Evolutionary conservation across 176 grass and related monocot genomes (phyloP).

Genomic region (Rhynchospora breviuscula): DNA sequence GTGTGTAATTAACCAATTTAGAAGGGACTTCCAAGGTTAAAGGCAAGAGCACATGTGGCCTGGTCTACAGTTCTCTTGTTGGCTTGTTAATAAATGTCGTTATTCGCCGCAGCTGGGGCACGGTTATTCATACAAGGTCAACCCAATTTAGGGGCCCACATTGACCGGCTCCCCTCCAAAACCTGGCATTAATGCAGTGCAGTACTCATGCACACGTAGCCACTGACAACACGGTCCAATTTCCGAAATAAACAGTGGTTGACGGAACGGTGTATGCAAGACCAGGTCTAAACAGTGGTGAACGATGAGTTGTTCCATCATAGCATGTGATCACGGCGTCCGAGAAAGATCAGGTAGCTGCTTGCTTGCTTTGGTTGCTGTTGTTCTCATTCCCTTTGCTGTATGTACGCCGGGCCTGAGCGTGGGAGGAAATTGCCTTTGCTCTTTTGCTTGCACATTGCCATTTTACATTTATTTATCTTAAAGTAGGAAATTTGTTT

Average conservation of each 20-base stretch:
- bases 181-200: not conserved
- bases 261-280: not conserved
- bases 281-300: not conserved
- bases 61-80: not conserved
- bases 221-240: not conserved
- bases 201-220: not conserved
- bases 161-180: not conserved
- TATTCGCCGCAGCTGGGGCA: slow-evolving; percentile 22
- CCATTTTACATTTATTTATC: not conserved
- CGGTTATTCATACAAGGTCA: not conserved
- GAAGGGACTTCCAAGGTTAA: not conserved
- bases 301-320: slow-evolving; percentile 23
- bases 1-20: not conserved
- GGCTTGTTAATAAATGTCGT: slow-evolving; percentile 12
- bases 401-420: not conserved
- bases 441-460: not conserved
- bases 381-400: slow-evolving; percentile 27
- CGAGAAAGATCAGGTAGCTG: slow-evolving; percentile 22
- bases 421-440: not conserved
- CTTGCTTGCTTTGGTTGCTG: not conserved
- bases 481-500: not conserved
- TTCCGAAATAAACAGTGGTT: not conserved
- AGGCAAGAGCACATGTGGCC: not conserved
- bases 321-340: not conserved
- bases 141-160: not conserved